Evolutionary conservation across 2,329 filamentous ascomycete genomes (phyloP).

Genomic region (Neofusicoccum cordaticola): DNA sequence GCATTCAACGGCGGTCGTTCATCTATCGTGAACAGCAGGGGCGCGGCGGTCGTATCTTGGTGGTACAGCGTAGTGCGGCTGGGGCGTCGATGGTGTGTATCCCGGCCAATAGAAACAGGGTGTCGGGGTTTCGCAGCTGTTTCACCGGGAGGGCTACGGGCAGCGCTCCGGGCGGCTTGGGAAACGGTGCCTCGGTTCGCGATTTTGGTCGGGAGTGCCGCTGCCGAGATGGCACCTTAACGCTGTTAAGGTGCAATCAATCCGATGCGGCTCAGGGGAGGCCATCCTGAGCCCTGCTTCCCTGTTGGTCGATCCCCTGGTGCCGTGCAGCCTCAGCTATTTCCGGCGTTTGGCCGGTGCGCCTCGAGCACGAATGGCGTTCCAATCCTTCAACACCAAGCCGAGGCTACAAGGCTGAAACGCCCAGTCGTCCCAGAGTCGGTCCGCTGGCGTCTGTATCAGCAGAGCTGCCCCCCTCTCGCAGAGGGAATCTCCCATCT

Average conservation of each 20-base stretch:
- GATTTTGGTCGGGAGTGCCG: constrained; percentile 7
- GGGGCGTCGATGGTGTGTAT: constrained; percentile 7
- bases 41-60: not conserved
- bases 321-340: not conserved
- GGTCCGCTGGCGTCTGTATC: not conserved
- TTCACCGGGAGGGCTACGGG: constrained; percentile 4
- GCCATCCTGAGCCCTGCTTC: not conserved
- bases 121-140: constrained; percentile 7
- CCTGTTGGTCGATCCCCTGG: not conserved
- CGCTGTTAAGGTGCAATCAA: constrained; percentile 8
- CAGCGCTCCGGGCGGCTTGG: not conserved
- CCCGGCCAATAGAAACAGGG: not conserved
- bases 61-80: not conserved
- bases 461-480: not conserved
- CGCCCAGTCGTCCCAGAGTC: not conserved
- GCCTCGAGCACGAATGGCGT: not conserved
- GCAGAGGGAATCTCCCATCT: not conserved
- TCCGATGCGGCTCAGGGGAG: not conserved
- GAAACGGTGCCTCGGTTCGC: constrained; percentile 7
- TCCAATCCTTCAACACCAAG: constrained; percentile 1
- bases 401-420: constrained; percentile 12
- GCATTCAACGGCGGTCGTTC: constrained; percentile 2
- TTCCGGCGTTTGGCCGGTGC: not conserved
- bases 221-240: constrained; percentile 12
- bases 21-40: constrained; percentile 6